Conservation (phyloP, 192 early-diverging fungal genomes). For the Radiomyces spectabilis region DNA sequence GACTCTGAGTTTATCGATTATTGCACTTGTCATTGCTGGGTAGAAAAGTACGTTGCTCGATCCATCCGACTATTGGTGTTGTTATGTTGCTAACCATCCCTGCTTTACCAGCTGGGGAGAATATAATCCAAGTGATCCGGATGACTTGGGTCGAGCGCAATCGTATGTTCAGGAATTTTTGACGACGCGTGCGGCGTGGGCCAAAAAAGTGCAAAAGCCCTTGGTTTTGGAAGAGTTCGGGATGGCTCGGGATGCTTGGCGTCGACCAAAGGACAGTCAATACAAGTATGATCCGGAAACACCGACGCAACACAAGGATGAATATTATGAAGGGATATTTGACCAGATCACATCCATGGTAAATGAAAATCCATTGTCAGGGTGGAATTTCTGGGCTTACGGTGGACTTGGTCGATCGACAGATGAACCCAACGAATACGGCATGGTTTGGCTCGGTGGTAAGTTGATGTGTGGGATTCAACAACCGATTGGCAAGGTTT, state of each 20-base stretch:
- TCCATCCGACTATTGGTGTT: not conserved
- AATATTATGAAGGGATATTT: conserved; percentile 40
- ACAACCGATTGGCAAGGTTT: not conserved
- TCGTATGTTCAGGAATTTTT: conserved; percentile 35
- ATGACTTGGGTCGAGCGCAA: conserved; percentile 30
- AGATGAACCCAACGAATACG: conserved; percentile 15
- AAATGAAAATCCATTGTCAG: conserved; percentile 25
- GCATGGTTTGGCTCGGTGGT: conserved; percentile 42
- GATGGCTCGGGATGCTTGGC: conserved; percentile 44
- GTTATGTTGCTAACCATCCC: no score
- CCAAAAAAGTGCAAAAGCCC: conserved; percentile 37
- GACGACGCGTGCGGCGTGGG: conserved; percentile 37
- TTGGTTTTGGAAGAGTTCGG: conserved; percentile 53
- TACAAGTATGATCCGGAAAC: conserved; percentile 41
- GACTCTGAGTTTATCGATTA: conserved; percentile 33
- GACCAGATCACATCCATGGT: conserved; percentile 23
- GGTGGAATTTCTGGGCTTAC: conserved; percentile 63
- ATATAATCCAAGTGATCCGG: conserved; percentile 40
- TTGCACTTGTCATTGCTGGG: conserved; percentile 48
- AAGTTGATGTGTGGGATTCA: not conserved
- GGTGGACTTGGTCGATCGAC: conserved; percentile 42
- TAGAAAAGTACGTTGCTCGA: conserved; percentile 30
- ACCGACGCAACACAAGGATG: conserved; percentile 41
- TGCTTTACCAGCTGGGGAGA: conserved; percentile 49
- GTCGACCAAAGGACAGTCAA: not conserved